Percentiles rank a stretch among this genome's conserved stretches.
Evolutionary conservation across 108 stramenopile species (phyloP).

Genomic region (Fragilaria crotonensis): DNA sequence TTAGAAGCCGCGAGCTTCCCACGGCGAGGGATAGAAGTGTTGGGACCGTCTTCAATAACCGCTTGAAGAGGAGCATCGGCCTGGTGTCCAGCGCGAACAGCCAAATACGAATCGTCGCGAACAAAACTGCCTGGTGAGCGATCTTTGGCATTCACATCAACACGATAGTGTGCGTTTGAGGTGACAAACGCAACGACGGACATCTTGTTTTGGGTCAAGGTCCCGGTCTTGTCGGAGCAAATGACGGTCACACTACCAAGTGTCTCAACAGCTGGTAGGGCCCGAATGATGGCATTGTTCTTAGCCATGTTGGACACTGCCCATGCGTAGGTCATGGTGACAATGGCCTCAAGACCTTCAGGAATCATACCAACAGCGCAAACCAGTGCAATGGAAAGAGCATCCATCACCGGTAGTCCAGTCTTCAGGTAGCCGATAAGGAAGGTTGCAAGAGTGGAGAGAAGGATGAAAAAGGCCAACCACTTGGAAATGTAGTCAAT

Average conservation of each 20-base stretch:
- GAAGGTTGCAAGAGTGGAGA: conserved; percentile 79
- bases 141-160: conserved; percentile 47
- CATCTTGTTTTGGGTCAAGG: conserved; percentile 94
- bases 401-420: conserved; percentile 25
- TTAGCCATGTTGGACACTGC: conserved; percentile 82
- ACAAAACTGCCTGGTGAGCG: conserved; percentile 51
- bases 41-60: conserved; percentile 7
- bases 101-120: conserved; percentile 59
- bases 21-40: conserved; percentile 7
- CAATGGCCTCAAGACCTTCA: conserved; percentile 94
- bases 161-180: conserved; percentile 70
- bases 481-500: conserved; percentile 83
- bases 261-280: conserved; percentile 93
- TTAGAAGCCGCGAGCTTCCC: not conserved
- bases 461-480: conserved; percentile 72
- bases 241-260: conserved; percentile 93
- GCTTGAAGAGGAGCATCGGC: not conserved
- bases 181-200: conserved; percentile 73
- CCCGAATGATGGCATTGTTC: conserved; percentile 85
- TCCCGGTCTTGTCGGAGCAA: conserved; percentile 99
- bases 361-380: conserved; percentile 97
- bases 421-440: conserved; percentile 56
- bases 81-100: conserved; percentile 35
- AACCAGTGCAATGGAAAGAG: conserved; percentile 60
- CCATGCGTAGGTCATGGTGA: conserved; percentile 90